Base-by-base conservation (phyloP, 257 asterid genomes). In the Fraxinus quadrangulata region DNA sequence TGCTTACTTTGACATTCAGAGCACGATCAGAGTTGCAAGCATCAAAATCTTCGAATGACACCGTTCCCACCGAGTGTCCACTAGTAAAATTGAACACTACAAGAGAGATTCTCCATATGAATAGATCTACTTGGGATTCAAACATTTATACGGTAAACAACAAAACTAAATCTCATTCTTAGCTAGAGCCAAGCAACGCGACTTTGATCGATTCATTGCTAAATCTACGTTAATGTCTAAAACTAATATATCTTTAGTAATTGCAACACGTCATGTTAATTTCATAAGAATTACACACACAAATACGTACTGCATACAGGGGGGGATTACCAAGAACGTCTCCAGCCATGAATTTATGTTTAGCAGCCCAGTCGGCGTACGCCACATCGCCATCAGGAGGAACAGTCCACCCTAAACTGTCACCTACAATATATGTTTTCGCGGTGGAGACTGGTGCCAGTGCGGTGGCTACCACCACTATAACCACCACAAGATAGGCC, bases 381-480 rank as follows among this genome's bases (percentile, higher is more conserved):
- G 12, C 2, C 6, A 68, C 26, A 42, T 76, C 65, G 6, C 82
- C 83, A 19, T 54, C 74, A 3, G 82, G 4, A 5, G 85, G 85
- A 42, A 77, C 31, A 1, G 23, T 4, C 85, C 85, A 82, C 1
- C 82, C 80, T 63, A 1, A 56, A 74, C 8, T 45, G n/a, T 74
- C 82, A 8, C 85, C 82, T 45, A 82, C 85, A 10, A 74, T 59
- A 61, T 78, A 79, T 47, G 67, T 75, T 42, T 77, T 76, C 31
- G 85, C 79, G n/a, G 42, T 19, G 26, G 71, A 67, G 6, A 66
- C 74, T 11, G 33, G 51, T 61, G 74, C 78, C 74, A 78, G 70
- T 24, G 17, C 31, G 24, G 5, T 2, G 36, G 49, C 71, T 30
- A 72, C 71, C 21, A 67, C 74, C 6, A 51, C 72, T 13, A 63